phyloP scores from a whole-genome alignment of 2,329 filamentous ascomycete species.

The Scytalidium sp. region DNA sequence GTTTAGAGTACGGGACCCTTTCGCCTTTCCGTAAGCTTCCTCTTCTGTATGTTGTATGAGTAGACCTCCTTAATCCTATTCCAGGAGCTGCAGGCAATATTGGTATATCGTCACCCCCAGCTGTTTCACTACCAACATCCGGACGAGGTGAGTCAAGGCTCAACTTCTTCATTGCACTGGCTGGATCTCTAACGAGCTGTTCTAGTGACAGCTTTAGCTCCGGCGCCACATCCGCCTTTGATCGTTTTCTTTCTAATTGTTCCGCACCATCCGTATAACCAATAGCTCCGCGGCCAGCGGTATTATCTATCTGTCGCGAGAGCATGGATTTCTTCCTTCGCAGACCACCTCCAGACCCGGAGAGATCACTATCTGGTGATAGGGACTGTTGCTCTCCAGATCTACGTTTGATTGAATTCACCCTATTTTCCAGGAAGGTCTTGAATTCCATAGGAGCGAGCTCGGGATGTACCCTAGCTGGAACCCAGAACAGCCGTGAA shows the following conservation, averaged over 20 bases:
- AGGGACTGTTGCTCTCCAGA: conserved; percentile 70
- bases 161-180: conserved; percentile 67
- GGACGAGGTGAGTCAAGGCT: conserved; percentile 32
- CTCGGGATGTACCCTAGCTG: conserved; percentile 89
- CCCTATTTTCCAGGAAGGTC: conserved; percentile 89
- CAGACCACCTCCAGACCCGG: conserved; percentile 57
- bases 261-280: conserved; percentile 84
- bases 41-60: conserved; percentile 83
- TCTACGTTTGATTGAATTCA: conserved; percentile 82
- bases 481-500: conserved; percentile 91
- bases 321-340: conserved; percentile 93
- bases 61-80: conserved; percentile 82
- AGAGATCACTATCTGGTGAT: conserved; percentile 52
- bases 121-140: conserved; percentile 31
- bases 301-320: conserved; percentile 82
- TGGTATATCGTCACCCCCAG: conserved; percentile 67
- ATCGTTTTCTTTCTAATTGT: conserved; percentile 70
- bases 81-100: conserved; percentile 78
- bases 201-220: conserved; percentile 68
- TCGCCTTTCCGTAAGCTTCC: conserved; percentile 82
- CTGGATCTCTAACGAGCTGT: conserved; percentile 77
- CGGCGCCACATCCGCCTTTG: conserved; percentile 45
- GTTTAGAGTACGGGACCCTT: conserved; percentile 70
- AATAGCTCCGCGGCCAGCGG: conserved; percentile 51
- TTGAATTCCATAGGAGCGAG: conserved; percentile 95